A percentile compares a stretch with the other conserved stretches of the same genome.
Conservation (phyloP, 2,329 filamentous ascomycete genomes). For the Trichoderma sp. region DNA sequence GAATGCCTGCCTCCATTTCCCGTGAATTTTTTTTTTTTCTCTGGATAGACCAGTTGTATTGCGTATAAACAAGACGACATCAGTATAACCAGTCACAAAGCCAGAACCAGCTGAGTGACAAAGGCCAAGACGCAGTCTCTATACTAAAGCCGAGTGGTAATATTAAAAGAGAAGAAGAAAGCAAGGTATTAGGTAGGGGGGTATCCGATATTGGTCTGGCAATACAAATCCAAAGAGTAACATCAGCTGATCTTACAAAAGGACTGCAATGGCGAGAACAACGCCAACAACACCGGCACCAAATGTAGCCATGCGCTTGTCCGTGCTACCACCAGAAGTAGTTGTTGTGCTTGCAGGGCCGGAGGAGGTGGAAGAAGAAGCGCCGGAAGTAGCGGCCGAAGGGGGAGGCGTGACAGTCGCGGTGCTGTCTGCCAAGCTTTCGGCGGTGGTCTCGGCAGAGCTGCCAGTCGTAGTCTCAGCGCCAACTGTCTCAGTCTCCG, state of each 20-base stretch:
- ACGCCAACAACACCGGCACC: constrained; percentile 21
- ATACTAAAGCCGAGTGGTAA: constrained; percentile 1
- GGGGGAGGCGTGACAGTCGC: background rate
- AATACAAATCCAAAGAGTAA: background rate
- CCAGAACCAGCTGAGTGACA: background rate
- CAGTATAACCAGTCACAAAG: background rate
- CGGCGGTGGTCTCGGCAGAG: background rate
- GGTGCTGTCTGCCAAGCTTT: background rate
- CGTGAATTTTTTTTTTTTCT: background rate
- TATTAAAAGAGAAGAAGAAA: background rate
- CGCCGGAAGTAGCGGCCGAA: background rate
- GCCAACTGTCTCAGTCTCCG: constrained; percentile 5
- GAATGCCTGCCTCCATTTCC: background rate
- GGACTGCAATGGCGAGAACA: constrained; percentile 20
- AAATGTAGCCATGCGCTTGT: constrained; percentile 21
- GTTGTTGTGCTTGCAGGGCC: background rate
- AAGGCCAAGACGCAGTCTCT: background rate
- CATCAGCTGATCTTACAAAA: constrained; percentile 17
- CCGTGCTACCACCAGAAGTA: constrained; percentile 18
- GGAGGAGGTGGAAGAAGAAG: background rate
- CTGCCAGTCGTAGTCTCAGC: background rate
- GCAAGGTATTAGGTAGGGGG: background rate
- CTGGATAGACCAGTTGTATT: background rate
- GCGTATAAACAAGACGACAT: constrained; percentile 7
- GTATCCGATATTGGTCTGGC: constrained; percentile 11